These are phyloP conservation scores for Corymbia citriodora DNA, from an alignment of 441 rosid species.

Conservation along the genomic window DNA sequence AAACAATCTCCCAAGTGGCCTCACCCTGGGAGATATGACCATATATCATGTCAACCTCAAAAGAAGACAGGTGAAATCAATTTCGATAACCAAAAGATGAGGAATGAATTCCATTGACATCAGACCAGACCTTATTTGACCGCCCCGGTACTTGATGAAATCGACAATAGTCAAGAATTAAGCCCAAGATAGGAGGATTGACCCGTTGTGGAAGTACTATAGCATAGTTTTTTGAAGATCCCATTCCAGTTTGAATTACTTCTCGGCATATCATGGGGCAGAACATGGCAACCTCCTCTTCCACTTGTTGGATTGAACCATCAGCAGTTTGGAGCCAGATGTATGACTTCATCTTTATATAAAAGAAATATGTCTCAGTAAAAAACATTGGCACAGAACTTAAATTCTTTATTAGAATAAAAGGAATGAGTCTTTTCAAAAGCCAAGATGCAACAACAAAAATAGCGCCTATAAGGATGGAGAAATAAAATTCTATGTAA, in stretches of 20 bases:
- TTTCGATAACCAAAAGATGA: background rate
- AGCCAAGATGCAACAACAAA: background rate
- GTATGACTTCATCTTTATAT: slow-evolving; percentile 52
- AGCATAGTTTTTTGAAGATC: slow-evolving; percentile 60
- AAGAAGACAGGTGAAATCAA: slow-evolving; percentile 5
- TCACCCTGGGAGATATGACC: background rate
- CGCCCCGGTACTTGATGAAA: slow-evolving; percentile 68
- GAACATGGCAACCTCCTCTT: slow-evolving; percentile 74
- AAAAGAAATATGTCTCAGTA: background rate
- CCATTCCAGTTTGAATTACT: slow-evolving; percentile 49
- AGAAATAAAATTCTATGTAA: background rate
- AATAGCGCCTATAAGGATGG: background rate
- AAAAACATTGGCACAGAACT: background rate
- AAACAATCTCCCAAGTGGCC: background rate
- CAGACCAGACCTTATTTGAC: slow-evolving; percentile 52
- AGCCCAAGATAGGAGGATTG: slow-evolving; percentile 45
- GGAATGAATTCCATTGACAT: background rate
- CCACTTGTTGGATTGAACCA: slow-evolving; percentile 70
- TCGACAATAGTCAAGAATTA: slow-evolving; percentile 61
- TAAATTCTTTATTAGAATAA: background rate
- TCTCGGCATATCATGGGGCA: slow-evolving; percentile 64
- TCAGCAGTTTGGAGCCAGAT: slow-evolving; percentile 71
- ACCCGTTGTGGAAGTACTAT: slow-evolving; percentile 64
- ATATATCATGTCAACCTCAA: background rate
- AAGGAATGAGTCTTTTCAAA: background rate